Base-by-base conservation (phyloP, 768 basidiomycete genomes). In the Russula brevipes region DNA sequence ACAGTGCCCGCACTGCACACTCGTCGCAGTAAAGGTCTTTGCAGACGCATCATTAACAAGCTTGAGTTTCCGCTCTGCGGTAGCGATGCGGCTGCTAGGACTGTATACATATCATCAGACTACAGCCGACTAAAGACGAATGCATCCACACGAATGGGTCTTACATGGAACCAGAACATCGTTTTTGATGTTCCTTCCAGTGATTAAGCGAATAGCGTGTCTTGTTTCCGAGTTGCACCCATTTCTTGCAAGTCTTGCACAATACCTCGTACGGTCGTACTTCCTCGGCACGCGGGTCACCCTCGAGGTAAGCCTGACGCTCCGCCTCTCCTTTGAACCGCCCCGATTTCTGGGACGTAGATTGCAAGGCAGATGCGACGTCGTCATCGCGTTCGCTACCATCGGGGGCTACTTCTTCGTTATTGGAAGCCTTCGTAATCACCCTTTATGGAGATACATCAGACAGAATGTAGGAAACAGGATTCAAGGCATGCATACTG, bases 1-100 rank as follows among this genome's bases (percentile, higher is more conserved):
- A 72, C 88, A 90, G 9, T 74, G 69, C 16, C 71, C 72, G 72
- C 88, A 90, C 19, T 78, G 75, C 24, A 88, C 80, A 60, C 72
- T 73, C 41, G 71, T 71, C 0, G 76, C 59, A 7, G 79, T 75
- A 69, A 81, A 85, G 0, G 71, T 69, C 72, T 80, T 82, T 47
- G 78, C 86, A 67, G 85, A 83, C 31, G 81, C 69, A 71, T 89
- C 88, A 65, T 87, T 89, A 38, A 87, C 77, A 62, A 89, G 73
- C 57, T 75, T 73, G 41, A 88, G 72, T 73, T 83, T 85, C 61
- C 87, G 79, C 66, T 87, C 83, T 16, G 84, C 81, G 17, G 82
- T 79, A 8, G 85, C 82, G 42, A 87, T 82, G 36, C 84, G 80
- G 60, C 80, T 81, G 66, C 79, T 81, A 6, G 85, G 85, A 55